Base-by-base conservation (phyloP, 2,329 filamentous ascomycete species). In the Arthrinium puccinioides region DNA sequence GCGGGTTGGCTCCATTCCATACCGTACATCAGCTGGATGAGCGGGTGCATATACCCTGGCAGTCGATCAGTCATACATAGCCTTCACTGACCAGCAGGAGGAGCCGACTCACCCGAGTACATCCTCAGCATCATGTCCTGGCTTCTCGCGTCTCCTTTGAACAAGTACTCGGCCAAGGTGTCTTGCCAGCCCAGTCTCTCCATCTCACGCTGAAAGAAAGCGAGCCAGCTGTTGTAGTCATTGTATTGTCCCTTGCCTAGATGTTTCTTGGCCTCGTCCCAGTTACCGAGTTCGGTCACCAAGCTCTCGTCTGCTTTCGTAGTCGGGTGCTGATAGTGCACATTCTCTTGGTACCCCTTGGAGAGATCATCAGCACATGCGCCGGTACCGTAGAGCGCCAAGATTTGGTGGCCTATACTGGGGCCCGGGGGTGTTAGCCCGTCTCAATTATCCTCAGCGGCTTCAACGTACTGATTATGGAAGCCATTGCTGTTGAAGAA, bases 1-100 rank as follows among this genome's bases (percentile, higher is more conserved):
- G 84, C 84, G 2, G 86, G 86, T 53, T 94, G 87, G 9, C 72
- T 57, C 64, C 87, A 94, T 55, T 94, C 87, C 24, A 95, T 55
- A 5, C 84, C 88, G 53, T 87, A 94, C 33, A 87, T 84, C 15
- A 94, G 71, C 54, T 94, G 87, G 44, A 95, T 89, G 13, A 92
- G 63, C 2, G 87, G 87, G 52, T 94, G 87, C 3, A 88, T 49
- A 44, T 90, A 72, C 1, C 84, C 79, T 73, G 47, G 21, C 5
- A 7, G 16, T 16, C 23, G n/a, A n/a, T n/a, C n/a, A n/a, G n/a
- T n/a, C n/a, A n/a, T n/a, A n/a, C n/a, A n/a, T n/a, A n/a, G n/a
- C n/a, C n/a, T n/a, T n/a, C 25, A 14, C 25, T 5, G 9, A 11
- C 8, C 24, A 4, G 24, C 24, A 6, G 11, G n/a, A 11, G 3